Conservation (phyloP, 495 filamentous ascomycete genomes). For the Daldinia caldariorum region DNA sequence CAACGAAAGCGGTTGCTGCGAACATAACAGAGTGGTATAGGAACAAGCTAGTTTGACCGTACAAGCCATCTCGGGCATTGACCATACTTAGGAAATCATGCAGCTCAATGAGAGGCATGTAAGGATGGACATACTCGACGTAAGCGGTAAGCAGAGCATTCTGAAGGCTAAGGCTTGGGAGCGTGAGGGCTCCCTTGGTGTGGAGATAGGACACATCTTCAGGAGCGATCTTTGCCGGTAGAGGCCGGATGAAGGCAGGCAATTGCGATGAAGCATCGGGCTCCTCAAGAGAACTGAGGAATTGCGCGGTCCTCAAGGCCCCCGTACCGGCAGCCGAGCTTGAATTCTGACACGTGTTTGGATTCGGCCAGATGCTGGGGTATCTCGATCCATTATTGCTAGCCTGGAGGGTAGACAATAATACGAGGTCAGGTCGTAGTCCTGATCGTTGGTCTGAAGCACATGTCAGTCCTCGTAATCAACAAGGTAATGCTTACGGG, state of each 20-base stretch:
- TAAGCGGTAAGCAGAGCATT: conserved; percentile 79
- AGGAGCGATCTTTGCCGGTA: conserved; percentile 71
- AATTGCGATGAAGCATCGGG: conserved; percentile 53
- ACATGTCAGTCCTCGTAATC: conserved; percentile 46
- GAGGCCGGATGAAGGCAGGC: conserved; percentile 77
- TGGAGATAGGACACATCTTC: conserved; percentile 81
- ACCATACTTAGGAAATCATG: conserved; percentile 76
- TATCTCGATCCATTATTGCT: conserved; percentile 47
- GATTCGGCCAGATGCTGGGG: conserved; percentile 47
- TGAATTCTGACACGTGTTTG: conserved; percentile 38
- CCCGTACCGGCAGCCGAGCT: conserved; percentile 29
- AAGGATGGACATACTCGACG: conserved; percentile 85
- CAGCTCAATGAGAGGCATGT: conserved; percentile 86
- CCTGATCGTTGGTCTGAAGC: conserved; percentile 51
- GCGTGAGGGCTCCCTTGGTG: conserved; percentile 76
- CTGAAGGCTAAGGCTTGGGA: conserved; percentile 72
- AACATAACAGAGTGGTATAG: conserved; percentile 88
- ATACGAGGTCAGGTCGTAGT: conserved; percentile 41
- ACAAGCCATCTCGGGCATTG: conserved; percentile 69
- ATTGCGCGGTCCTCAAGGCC: conserved; percentile 42
- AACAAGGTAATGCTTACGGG: conserved; percentile 15
- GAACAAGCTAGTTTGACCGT: conserved; percentile 76
- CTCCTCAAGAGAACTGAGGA: conserved; percentile 48
- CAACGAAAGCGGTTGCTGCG: conserved; percentile 78
- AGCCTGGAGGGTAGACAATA: conserved; percentile 43